Percentiles rank a stretch among this genome's conserved stretches.
These are phyloP conservation scores for Chloris gayana DNA, from an alignment of 176 grass and related monocot species.

Conservation along the genomic window DNA sequence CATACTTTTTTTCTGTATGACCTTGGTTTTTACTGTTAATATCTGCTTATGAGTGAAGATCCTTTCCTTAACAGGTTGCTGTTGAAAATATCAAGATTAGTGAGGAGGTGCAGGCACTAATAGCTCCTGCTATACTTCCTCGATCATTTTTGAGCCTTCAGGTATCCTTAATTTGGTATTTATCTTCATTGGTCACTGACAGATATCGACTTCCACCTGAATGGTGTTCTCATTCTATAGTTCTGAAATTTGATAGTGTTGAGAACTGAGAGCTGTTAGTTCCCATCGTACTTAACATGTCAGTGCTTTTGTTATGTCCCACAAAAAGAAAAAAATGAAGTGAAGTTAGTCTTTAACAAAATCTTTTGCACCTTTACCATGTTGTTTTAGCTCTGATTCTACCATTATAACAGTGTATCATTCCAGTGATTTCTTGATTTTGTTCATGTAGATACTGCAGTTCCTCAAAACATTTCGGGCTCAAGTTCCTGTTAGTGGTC, in stretches of 20 bases:
- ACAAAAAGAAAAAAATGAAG: background rate
- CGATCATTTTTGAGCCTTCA: conserved; percentile 84
- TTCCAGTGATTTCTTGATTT: conserved; percentile 1
- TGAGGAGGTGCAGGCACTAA: conserved; percentile 82
- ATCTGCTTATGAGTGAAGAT: conserved; percentile 21
- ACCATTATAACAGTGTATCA: background rate
- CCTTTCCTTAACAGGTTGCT: conserved; percentile 54
- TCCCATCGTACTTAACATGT: background rate
- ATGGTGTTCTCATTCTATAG: background rate
- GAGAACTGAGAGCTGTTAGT: background rate
- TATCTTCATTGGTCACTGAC: background rate
- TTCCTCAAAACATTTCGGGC: conserved; percentile 84
- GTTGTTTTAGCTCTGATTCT: background rate
- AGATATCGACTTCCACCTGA: background rate
- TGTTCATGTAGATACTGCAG: conserved; percentile 80
- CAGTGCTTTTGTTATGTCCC: conserved; percentile 1
- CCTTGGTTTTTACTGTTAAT: conserved; percentile 2
- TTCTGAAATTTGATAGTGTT: conserved; percentile 15
- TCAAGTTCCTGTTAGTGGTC: conserved; percentile 70
- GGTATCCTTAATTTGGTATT: conserved; percentile 40
- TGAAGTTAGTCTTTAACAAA: background rate
- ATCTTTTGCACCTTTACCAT: background rate
- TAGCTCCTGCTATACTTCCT: conserved; percentile 96
- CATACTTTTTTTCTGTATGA: conserved; percentile 6
- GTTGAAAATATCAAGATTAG: conserved; percentile 90